Conservation (phyloP, 352 stramenopile species). For the Pythium brachiatum region DNA sequence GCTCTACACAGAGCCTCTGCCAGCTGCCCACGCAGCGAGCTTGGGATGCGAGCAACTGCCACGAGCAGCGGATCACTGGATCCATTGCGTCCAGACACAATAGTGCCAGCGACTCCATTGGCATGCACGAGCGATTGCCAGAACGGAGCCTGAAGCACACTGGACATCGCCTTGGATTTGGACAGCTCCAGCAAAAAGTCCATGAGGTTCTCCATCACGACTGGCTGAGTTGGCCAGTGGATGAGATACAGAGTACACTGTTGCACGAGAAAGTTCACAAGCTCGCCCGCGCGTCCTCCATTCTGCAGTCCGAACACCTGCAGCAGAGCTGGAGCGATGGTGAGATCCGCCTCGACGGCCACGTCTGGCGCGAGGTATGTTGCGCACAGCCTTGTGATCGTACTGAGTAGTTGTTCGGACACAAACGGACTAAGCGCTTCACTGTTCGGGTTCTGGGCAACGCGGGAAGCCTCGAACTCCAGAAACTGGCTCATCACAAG, state of each 20-base stretch:
- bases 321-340: conserved; percentile 43
- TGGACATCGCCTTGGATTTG: conserved; percentile 59
- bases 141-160: conserved; percentile 47
- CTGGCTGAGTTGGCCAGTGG: conserved; percentile 77
- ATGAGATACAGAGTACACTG: conserved; percentile 67
- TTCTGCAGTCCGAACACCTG: conserved; percentile 68
- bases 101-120: conserved; percentile 61
- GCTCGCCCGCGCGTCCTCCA: conserved; percentile 44
- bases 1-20: conserved; percentile 71
- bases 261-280: conserved; percentile 74
- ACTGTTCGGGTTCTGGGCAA: conserved; percentile 56
- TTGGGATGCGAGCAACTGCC: conserved; percentile 59
- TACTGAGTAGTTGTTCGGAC: conserved; percentile 70
- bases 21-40: conserved; percentile 52
- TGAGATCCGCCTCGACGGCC: conserved; percentile 31
- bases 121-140: conserved; percentile 76
- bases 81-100: conserved; percentile 30
- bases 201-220: conserved; percentile 84
- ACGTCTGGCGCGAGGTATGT: conserved; percentile 69
- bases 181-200: conserved; percentile 70
- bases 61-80: conserved; percentile 33
- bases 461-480: conserved; percentile 59
- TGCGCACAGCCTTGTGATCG: conserved; percentile 67
- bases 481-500: conserved; percentile 70
- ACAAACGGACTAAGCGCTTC: conserved; percentile 73